A percentile compares a stretch with the other conserved stretches of the same genome.
These are phyloP conservation scores for Sordariomycetes sp. DNA, from an alignment of 2,329 filamentous ascomycete genomes.

Conservation along the genomic window DNA sequence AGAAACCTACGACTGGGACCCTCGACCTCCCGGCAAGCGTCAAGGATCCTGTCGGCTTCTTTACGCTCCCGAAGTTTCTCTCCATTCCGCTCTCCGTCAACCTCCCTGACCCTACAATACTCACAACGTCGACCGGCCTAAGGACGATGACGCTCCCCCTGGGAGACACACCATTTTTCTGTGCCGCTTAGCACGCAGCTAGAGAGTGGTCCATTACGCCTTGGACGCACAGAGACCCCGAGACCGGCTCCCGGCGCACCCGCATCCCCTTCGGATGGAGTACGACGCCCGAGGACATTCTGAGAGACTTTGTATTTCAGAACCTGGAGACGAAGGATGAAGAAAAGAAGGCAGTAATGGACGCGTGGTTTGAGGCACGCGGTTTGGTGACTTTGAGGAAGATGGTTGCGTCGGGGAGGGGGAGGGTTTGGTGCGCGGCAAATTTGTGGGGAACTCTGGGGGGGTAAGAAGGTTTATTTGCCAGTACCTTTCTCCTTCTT, in stretches of 20 bases:
- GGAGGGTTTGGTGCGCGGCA: neutral
- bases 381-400: neutral
- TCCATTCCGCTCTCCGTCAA: neutral
- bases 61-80: neutral
- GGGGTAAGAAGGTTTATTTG: neutral
- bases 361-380: neutral
- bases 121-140: neutral
- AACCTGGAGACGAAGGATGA: neutral
- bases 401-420: neutral
- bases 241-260: neutral
- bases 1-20: neutral
- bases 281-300: neutral
- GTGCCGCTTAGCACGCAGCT: neutral
- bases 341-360: neutral
- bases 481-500: too few species aligned
- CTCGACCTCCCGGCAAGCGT: neutral
- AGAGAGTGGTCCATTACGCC: neutral
- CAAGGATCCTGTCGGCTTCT: neutral
- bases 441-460: neutral
- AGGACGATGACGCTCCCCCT: neutral
- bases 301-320: neutral
- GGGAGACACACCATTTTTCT: neutral
- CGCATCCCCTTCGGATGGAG: neutral
- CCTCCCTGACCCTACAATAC: neutral
- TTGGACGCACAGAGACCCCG: neutral